phyloP scores from a whole-genome alignment of 176 grass and related monocot species.

The Saccharum officinarum region DNA sequence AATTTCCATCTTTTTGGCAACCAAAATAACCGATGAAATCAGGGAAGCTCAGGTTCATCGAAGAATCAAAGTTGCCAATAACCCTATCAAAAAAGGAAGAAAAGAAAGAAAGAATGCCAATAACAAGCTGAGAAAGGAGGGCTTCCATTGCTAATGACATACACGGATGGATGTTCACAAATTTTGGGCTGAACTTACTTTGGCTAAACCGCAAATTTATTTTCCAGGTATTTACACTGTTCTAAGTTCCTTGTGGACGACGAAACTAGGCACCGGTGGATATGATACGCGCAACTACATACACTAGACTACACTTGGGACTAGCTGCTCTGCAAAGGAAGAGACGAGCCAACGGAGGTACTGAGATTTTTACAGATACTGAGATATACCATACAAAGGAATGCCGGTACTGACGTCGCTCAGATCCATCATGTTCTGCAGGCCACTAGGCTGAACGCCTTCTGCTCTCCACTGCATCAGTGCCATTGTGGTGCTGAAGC shows the following conservation, averaged over 20 bases:
- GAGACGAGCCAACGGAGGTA: background rate
- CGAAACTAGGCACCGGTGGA: constrained; percentile 1
- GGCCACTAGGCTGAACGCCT: background rate
- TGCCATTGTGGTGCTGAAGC: constrained; percentile 42
- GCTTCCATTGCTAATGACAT: background rate
- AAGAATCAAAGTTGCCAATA: background rate
- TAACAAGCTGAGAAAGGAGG: background rate
- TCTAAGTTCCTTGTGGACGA: constrained; percentile 39
- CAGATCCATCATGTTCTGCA: constrained; percentile 1
- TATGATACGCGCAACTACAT: constrained; percentile 35
- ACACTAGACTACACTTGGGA: constrained; percentile 14
- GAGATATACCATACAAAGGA: background rate
- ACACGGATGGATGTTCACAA: background rate
- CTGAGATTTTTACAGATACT: background rate
- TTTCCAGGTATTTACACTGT: constrained; percentile 51
- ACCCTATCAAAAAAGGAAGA: background rate
- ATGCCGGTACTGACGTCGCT: no score
- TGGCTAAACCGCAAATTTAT: constrained; percentile 26
- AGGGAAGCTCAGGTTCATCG: background rate
- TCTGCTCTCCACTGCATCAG: constrained; percentile 26
- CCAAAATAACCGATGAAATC: background rate
- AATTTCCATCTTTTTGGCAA: background rate
- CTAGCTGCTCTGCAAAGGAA: background rate
- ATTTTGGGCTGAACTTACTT: constrained; percentile 13
- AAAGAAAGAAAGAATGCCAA: background rate